These are phyloP conservation scores for Monoraphidium neglectum DNA, from an alignment of 139 green algal genomes.

Conservation along the genomic window DNA sequence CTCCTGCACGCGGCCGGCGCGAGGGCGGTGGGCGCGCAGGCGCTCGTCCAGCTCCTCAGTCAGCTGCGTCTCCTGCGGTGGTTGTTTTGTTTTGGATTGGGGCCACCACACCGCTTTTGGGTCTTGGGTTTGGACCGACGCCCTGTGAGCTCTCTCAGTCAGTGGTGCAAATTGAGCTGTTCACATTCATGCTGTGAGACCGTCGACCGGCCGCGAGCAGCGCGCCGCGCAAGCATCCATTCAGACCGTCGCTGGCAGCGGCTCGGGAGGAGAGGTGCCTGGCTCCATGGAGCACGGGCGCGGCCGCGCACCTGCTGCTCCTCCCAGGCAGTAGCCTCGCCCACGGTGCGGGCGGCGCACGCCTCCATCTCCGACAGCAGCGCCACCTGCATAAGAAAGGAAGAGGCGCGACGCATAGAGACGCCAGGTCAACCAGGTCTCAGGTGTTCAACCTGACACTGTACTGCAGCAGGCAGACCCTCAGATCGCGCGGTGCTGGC, in stretches of 20 bases:
- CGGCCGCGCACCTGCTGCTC: too few species aligned
- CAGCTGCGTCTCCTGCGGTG: constrained; percentile 54
- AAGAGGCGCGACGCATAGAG: neutral
- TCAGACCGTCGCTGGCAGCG: too few species aligned
- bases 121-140: too few species aligned
- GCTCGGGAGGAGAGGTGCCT: too few species aligned
- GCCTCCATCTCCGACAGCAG: constrained; percentile 59
- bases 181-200: too few species aligned
- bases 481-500: neutral
- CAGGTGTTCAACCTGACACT: neutral
- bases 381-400: constrained; percentile 17
- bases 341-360: constrained; percentile 26
- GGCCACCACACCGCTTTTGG: too few species aligned
- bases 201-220: too few species aligned
- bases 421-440: neutral
- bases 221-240: too few species aligned
- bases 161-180: too few species aligned
- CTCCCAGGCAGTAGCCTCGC: constrained; percentile 40
- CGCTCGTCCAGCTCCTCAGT: constrained; percentile 65
- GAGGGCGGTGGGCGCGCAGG: constrained; percentile 57
- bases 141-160: too few species aligned
- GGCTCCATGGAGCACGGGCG: too few species aligned
- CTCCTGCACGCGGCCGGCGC: constrained; percentile 66
- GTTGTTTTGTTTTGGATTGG: too few species aligned
- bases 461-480: neutral